Conservation (phyloP, 208 protist genomes). For the Acanthamoeba polyphaga region DNA sequence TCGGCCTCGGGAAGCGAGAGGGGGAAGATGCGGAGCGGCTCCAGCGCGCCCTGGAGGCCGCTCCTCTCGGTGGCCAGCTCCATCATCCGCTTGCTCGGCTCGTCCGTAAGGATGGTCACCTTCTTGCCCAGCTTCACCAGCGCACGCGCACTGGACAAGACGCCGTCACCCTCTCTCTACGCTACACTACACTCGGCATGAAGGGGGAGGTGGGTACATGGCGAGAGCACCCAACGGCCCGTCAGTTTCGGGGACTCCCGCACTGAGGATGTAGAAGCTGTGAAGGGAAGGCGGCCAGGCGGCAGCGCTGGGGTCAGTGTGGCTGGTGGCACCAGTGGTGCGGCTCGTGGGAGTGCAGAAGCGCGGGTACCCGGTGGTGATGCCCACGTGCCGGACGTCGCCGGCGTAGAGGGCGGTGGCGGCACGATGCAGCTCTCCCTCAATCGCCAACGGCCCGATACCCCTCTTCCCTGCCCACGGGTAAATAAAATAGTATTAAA, state of each 20-base stretch:
- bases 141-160: neutral
- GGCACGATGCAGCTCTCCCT: conserved; percentile 37
- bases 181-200: neutral
- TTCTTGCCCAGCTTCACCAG: conserved; percentile 30
- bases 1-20: conserved; percentile 15
- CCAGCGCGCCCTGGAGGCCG: neutral
- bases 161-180: neutral
- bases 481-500: neutral
- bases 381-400: conserved; percentile 38
- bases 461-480: conserved; percentile 5
- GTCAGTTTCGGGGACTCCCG: conserved; percentile 33
- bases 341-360: neutral
- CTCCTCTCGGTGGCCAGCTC: conserved; percentile 41
- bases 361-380: conserved; percentile 4
- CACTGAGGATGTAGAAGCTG: conserved; percentile 57
- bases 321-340: neutral
- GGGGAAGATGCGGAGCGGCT: conserved; percentile 42
- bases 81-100: conserved; percentile 27
- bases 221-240: conserved; percentile 60
- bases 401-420: conserved; percentile 13
- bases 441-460: conserved; percentile 48
- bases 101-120: conserved; percentile 62
- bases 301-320: neutral
- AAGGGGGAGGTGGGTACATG: neutral
- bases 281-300: neutral